Base-by-base conservation (phyloP, 371 early-diverging fungal species). In the Rhizomucor miehei region DNA sequence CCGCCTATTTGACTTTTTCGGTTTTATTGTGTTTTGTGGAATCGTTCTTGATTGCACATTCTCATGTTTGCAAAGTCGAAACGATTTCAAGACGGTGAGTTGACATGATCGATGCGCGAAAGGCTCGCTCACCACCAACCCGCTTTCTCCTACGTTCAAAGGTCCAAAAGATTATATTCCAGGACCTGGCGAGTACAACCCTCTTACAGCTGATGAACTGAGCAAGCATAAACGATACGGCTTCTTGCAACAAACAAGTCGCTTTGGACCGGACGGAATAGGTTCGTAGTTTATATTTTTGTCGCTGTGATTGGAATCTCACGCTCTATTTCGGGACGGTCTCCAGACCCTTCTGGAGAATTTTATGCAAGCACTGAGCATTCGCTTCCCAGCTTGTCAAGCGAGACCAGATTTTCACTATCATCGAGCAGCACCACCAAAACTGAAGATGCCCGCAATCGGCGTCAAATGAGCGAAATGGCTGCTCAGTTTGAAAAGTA, bases 141-240 rank as follows among this genome's bases (percentile, higher is more conserved):
- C 24, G 10, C 19, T 48, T 36, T 14, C 17, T 37, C 16, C 19
- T 20, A 20, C 36, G 1, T 19, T 47, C 12, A 41, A 43, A 72
- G 73, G 29, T 21, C 54, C 43, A 21, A 73, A 73, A 48, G 73
- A 73, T 8, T 67, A 69, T 52, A 56, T 69, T 44, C 73, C 73
- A 44, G 73, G 73, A 19, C 73, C 73, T 40, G 73, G 73, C 16
- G 73, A 73, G 60, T 73, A 73, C 57, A 62, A 73, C 44, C 55
- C 69, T 2, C 37, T 46, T 24, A 44, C 45, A 14, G 64, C 55
- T 9, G 73, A 69, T 37, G 57, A 57, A n/a, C 20, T 52, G 10
- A 48, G 59, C 21, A 48, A 38, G 34, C 61, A 67, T 43, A 69
- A 65, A 40, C 51, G 67, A 36, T 65, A 60, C 39, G 70, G 70